phyloP scores from a whole-genome alignment of 768 basidiomycete genomes.

The Boletus sensibilis region DNA sequence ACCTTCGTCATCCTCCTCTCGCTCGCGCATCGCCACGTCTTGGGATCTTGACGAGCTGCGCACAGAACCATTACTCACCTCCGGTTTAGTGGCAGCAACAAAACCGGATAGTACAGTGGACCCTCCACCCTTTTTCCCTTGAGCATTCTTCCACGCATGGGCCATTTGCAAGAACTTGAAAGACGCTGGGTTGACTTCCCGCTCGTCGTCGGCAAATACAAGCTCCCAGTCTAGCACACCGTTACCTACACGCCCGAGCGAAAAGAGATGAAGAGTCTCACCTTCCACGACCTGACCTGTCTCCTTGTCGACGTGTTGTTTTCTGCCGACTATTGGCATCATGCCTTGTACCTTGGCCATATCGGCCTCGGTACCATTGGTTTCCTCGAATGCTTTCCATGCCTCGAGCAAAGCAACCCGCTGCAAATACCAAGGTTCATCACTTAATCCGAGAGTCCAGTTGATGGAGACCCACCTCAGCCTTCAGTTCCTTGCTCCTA shows the following conservation, averaged over 20 bases:
- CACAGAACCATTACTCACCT: conserved; percentile 5
- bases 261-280: conserved; percentile 31
- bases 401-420: conserved; percentile 90
- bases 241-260: neutral
- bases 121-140: conserved; percentile 41
- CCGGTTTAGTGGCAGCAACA: conserved; percentile 37
- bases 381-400: conserved; percentile 93
- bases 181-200: conserved; percentile 86
- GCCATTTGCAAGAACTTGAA: conserved; percentile 98
- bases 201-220: conserved; percentile 94
- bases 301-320: conserved; percentile 78
- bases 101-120: conserved; percentile 47
- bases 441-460: neutral
- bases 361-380: conserved; percentile 69
- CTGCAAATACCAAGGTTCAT: conserved; percentile 38
- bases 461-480: conserved; percentile 60
- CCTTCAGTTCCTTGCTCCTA: conserved; percentile 77
- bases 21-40: conserved; percentile 27
- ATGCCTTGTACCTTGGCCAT: conserved; percentile 82
- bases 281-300: conserved; percentile 88
- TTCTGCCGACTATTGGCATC: conserved; percentile 91
- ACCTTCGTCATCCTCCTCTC: conserved; percentile 30
- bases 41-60: conserved; percentile 12
- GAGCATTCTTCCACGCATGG: conserved; percentile 78
- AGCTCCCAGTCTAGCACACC: conserved; percentile 81